A percentile compares a stretch with the other conserved stretches of the same genome.
These are phyloP conservation scores for Saccharomycopsis microspora DNA, from an alignment of 805 yeast genomes.

Conservation along the genomic window DNA sequence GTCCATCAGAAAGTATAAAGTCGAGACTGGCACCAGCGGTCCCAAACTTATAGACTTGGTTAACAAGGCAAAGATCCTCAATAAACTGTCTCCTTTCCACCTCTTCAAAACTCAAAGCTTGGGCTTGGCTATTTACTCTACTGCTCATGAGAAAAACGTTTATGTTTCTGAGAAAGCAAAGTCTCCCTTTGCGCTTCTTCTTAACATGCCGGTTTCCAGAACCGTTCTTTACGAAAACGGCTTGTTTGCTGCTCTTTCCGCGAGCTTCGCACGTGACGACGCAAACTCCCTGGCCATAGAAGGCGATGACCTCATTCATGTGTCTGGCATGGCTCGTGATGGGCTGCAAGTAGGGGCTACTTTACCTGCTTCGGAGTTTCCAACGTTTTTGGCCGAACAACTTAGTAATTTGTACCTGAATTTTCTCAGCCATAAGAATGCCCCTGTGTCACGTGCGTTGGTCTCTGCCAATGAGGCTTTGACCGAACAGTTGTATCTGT, in stretches of 20 bases:
- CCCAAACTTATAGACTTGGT: slow-evolving; percentile 41
- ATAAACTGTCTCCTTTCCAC: slow-evolving; percentile 80
- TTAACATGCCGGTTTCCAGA: slow-evolving; percentile 41
- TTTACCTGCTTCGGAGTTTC: slow-evolving; percentile 24
- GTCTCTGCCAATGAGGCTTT: slow-evolving; percentile 22
- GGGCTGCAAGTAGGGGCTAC: slow-evolving; percentile 19
- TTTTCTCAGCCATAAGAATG: slow-evolving; percentile 26
- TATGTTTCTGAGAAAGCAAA: slow-evolving; percentile 45
- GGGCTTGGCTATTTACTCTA: slow-evolving; percentile 39
- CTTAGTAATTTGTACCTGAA: slow-evolving; percentile 26
- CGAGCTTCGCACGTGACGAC: slow-evolving; percentile 28
- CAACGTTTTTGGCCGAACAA: slow-evolving; percentile 27
- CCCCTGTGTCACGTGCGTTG: slow-evolving; percentile 20
- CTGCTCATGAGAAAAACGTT: slow-evolving; percentile 53
- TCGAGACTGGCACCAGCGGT: slow-evolving; percentile 21
- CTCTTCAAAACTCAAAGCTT: slow-evolving; percentile 44
- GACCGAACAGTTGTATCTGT: slow-evolving; percentile 15
- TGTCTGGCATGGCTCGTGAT: slow-evolving; percentile 22
- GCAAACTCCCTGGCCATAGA: slow-evolving; percentile 13
- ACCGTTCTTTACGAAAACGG: slow-evolving; percentile 26
- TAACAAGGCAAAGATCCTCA: slow-evolving; percentile 60
- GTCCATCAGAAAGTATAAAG: slow-evolving; percentile 18
- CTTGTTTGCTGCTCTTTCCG: slow-evolving; percentile 38
- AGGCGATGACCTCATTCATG: slow-evolving; percentile 17
- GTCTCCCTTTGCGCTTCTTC: slow-evolving; percentile 53